Conservation (phyloP, 1,139 yeast species). For the Blastobotrys buckinghamii region DNA sequence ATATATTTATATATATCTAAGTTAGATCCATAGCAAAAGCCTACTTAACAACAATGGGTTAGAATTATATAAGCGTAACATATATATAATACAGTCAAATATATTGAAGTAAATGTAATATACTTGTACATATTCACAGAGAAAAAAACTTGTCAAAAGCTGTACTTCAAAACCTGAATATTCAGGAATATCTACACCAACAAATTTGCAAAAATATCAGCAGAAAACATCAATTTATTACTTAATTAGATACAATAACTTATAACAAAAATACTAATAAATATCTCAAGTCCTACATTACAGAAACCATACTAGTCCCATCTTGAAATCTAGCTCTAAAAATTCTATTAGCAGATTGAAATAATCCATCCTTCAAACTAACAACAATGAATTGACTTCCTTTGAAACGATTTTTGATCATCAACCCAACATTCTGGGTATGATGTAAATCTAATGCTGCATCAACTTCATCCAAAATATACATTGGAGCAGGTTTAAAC, state of each 20-base stretch:
- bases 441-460: slow-evolving; percentile 97
- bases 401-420: slow-evolving; percentile 88
- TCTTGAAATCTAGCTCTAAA: slow-evolving; percentile 93
- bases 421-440: slow-evolving; percentile 94
- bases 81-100: too few relatives aligned
- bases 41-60: too few relatives aligned
- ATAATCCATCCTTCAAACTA: slow-evolving; percentile 96
- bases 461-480: slow-evolving; percentile 93
- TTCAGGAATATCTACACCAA: too few relatives aligned
- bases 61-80: too few relatives aligned
- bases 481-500: slow-evolving; percentile 98
- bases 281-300: slow-evolving; percentile 16
- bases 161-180: too few relatives aligned
- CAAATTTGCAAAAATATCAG: too few relatives aligned
- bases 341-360: slow-evolving; percentile 91
- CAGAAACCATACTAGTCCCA: slow-evolving; percentile 82
- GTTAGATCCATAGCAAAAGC: too few relatives aligned
- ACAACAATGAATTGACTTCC: slow-evolving; percentile 97
- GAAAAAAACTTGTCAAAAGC: too few relatives aligned
- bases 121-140: too few relatives aligned
- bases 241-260: not conserved
- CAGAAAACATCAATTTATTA: too few relatives aligned
- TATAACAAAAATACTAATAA: not conserved
- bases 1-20: too few relatives aligned
- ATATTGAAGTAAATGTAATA: too few relatives aligned